Evolutionary conservation across 352 stramenopile species (phyloP).

Genomic region (Phytophthora fragariae): DNA sequence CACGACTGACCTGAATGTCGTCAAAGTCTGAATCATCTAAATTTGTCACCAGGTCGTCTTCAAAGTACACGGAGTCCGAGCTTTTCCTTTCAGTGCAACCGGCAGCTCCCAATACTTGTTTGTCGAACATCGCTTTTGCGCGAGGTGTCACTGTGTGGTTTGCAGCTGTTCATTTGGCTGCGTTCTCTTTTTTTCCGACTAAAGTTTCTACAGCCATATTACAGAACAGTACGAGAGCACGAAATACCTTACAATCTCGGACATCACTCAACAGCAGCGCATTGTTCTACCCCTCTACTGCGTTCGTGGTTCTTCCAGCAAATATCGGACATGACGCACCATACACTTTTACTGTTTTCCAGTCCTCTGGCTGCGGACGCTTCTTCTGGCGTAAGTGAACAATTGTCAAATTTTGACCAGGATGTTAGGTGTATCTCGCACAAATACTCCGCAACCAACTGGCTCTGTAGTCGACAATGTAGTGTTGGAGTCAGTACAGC

Average conservation of each 20-base stretch:
- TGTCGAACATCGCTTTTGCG: background rate
- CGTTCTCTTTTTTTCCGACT: background rate
- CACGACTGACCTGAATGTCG: no score
- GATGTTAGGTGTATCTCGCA: no score
- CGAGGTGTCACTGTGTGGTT: constrained; percentile 7
- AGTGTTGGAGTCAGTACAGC: background rate
- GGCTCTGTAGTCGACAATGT: background rate
- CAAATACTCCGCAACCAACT: background rate
- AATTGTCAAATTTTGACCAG: no score
- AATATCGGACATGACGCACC: background rate
- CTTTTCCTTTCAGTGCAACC: background rate
- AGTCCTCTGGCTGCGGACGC: no score
- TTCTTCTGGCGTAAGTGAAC: no score
- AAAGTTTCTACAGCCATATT: background rate
- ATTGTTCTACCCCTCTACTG: background rate
- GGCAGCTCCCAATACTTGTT: background rate
- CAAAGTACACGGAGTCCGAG: background rate
- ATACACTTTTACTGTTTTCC: no score
- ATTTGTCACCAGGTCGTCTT: background rate
- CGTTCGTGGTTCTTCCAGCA: background rate
- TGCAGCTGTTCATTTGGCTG: background rate
- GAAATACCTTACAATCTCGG: background rate
- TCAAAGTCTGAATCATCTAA: background rate
- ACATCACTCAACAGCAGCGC: background rate
- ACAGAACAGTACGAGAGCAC: background rate